phyloP scores from a whole-genome alignment of 306 rosid species.

The Hippophae tibetana region DNA sequence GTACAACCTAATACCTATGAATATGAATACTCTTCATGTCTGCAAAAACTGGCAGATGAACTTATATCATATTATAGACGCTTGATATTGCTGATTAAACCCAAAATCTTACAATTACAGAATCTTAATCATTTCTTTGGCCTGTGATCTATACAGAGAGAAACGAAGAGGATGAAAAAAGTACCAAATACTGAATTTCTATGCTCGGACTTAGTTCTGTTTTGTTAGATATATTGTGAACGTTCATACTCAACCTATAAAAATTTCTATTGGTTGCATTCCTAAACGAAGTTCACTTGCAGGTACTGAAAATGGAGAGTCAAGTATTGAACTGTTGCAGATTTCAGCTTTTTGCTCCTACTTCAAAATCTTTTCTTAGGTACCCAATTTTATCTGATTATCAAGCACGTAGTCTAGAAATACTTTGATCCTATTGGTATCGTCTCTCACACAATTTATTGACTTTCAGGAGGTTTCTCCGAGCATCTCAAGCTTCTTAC shows the following conservation, averaged over 20 bases:
- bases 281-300: conserved; percentile 18
- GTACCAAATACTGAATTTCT: too few species aligned
- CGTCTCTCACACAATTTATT: conserved; percentile 19
- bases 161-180: too few species aligned
- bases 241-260: conserved; percentile 8
- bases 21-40: too few species aligned
- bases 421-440: not conserved
- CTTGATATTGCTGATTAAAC: too few species aligned
- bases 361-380: conserved; percentile 60
- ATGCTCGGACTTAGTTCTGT: too few species aligned
- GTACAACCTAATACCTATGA: too few species aligned
- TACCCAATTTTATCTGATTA: conserved; percentile 13
- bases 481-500: conserved; percentile 78
- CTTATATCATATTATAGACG: too few species aligned
- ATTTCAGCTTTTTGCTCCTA: conserved; percentile 56
- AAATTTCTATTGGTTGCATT: conserved; percentile 10
- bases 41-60: too few species aligned
- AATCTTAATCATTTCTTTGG: too few species aligned
- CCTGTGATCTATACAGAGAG: too few species aligned
- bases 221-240: not conserved
- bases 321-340: conserved; percentile 36
- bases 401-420: not conserved
- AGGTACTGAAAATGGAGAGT: conserved; percentile 62
- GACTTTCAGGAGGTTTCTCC: conserved; percentile 77
- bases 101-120: too few species aligned